A percentile compares a stretch with the other conserved stretches of the same genome.
These are phyloP conservation scores for Asterochloris sp. DNA, from an alignment of 139 green algal species.

Conservation along the genomic window DNA sequence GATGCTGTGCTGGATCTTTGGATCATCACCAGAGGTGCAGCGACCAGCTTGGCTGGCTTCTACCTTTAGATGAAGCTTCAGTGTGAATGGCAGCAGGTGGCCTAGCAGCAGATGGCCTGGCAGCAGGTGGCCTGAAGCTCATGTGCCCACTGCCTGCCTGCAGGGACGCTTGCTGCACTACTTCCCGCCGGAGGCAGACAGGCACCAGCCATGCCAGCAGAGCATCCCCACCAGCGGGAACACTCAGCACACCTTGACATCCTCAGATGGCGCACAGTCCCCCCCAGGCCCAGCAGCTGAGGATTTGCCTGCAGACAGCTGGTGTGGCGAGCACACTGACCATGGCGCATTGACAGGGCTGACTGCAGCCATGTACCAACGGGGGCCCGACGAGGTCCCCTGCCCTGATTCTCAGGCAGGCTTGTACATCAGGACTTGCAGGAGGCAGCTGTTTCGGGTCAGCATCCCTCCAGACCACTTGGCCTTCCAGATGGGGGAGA, in stretches of 20 bases:
- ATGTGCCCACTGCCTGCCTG: not conserved
- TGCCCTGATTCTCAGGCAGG: slow-evolving; percentile 48
- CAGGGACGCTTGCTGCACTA: slow-evolving; percentile 76
- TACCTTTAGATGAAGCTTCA: not conserved
- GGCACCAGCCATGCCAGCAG: not conserved
- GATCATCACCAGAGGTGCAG: not conserved
- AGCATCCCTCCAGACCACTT: slow-evolving; percentile 58
- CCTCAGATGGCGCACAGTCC: not conserved
- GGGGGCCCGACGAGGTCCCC: slow-evolving; percentile 29
- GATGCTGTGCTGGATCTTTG: not conserved
- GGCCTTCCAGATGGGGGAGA: slow-evolving; percentile 76
- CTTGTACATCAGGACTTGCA: slow-evolving; percentile 52
- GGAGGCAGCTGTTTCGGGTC: slow-evolving; percentile 20
- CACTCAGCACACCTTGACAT: no score
- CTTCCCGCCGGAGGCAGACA: slow-evolving; percentile 31
- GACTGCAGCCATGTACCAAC: slow-evolving; percentile 62
- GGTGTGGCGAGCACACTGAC: slow-evolving; percentile 79
- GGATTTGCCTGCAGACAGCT: slow-evolving; percentile 28
- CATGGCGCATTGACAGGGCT: slow-evolving; percentile 72
- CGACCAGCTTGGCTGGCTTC: not conserved
- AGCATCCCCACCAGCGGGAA: not conserved
- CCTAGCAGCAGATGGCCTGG: no score
- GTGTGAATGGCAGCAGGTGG: not conserved
- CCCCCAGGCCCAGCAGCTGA: not conserved
- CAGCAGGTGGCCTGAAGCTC: not conserved